Conservation (phyloP, 768 basidiomycete genomes). For the Cystofilobasidium ferigula region DNA sequence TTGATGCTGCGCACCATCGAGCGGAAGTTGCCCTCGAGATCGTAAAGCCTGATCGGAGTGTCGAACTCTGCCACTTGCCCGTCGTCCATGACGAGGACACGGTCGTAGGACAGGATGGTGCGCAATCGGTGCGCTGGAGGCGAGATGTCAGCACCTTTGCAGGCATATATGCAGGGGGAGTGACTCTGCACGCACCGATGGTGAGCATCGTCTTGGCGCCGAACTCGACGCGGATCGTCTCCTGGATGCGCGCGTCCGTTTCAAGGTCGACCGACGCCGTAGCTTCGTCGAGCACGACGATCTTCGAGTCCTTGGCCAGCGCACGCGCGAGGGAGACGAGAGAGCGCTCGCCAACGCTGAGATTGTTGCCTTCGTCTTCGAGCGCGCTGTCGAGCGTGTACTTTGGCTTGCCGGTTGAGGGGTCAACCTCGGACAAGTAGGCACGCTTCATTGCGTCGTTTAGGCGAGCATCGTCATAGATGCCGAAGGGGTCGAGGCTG, state of each 20-base stretch:
- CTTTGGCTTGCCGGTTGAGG: conserved; percentile 39
- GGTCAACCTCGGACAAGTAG: conserved; percentile 54
- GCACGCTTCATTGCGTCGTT: conserved; percentile 83
- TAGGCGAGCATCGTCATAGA: conserved; percentile 63
- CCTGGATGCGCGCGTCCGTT: conserved; percentile 50
- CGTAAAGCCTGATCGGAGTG: conserved; percentile 58
- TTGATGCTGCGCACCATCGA: conserved; percentile 47
- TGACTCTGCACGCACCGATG: conserved; percentile 52
- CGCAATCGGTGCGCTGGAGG: background rate
- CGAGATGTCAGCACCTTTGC: background rate
- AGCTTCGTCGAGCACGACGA: conserved; percentile 21
- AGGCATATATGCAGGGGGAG: background rate
- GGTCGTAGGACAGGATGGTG: conserved; percentile 6
- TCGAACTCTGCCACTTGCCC: conserved; percentile 53
- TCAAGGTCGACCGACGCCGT: conserved; percentile 42
- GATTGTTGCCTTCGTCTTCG: conserved; percentile 74
- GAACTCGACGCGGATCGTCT: conserved; percentile 80
- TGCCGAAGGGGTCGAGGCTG: conserved; percentile 81
- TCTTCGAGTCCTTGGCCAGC: conserved; percentile 66
- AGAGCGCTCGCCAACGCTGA: conserved; percentile 58
- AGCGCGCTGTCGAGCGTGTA: conserved; percentile 75
- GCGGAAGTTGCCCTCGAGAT: conserved; percentile 57
- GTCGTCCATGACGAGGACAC: conserved; percentile 16
- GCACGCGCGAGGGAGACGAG: conserved; percentile 83
- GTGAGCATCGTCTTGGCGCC: conserved; percentile 72